Base-by-base conservation (phyloP, 345 rosid species). In the Dovyalis caffra region DNA sequence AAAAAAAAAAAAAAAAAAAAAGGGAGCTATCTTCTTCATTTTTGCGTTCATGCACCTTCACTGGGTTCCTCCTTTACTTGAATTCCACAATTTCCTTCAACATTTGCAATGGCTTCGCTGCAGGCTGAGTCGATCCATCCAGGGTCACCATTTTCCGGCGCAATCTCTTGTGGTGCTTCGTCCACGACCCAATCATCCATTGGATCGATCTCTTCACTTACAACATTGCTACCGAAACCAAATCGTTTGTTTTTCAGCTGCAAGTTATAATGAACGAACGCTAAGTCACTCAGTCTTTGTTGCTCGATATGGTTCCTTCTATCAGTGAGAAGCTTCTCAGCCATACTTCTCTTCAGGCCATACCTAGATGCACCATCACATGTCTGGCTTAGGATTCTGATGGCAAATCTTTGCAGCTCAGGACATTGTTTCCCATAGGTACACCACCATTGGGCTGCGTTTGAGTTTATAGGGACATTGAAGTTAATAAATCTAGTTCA, bases 401-500 rank as follows among this genome's bases (percentile, higher is more conserved):
- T 71, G 11, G 92, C 86, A 58, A 87, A 84, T 47, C 75, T 81
- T 75, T 87, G 89, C 79, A 89, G 83, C 80, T 89, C 89, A 0
- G 90, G 89, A 38, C 67, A 69, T 31, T 87, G 53, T 58, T 57
- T 78, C 65, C 89, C 90, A 64, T 85, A 86, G 26, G 25, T 61
- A 37, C 60, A 76, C 93, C 91, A 91, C 93, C 93, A 89, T 45
- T 82, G 71, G 35, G 70, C 93, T 90, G 81, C 78, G 78, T 49
- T 70, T 5, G 29, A 31, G 10, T 21, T 53, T 28, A 69, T 26
- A 40, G 57, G 47, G 53, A 21, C 15, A 8, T 14, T 2, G 4
- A n/a, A 12, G 70, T 70, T 62, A 3, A 34, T 16, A 1, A 45
- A 21, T 49, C 15, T 45, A 45, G 21, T 64, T 29, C 38, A 29